Base-by-base conservation (phyloP, 805 yeast species). In the Schwanniomyces occidentalis region DNA sequence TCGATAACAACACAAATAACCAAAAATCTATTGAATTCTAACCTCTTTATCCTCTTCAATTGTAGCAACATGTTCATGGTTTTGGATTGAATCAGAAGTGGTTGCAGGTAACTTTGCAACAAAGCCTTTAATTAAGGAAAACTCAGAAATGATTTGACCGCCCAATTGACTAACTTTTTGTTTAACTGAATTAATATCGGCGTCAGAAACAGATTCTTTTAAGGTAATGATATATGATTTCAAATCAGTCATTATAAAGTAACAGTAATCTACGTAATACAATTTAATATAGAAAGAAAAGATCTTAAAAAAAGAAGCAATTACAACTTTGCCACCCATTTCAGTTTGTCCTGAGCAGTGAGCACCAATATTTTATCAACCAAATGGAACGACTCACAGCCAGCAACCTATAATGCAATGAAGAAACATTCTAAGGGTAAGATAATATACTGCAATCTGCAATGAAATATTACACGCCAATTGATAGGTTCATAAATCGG, bases 1-100 rank as follows among this genome's bases (percentile, higher is more conserved):
- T n/a, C n/a, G n/a, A n/a, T n/a, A n/a, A n/a, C n/a, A n/a, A n/a
- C n/a, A n/a, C 10, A 21, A 21, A 21, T 21, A 21, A 21, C 10
- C 23, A 21, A 21, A 8, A 8, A 12, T 23, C 36, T 40, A 39
- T 32, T 66, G 65, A 44, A 70, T 75, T 46, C 70, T 68, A 26
- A 82, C 87, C 51, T 77, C 84, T 51, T 73, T 63, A 54, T 83
- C 90, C 54, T 78, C 87, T 57, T 83, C 90, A 44, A 82, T 65
- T 25, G 70, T 60, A 30, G 75, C 73, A 45, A 83, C 80, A 31
- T 68, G 71, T 18, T 73, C 75, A 50, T 76, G 71, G 26, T 56
- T 50, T 44, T 65, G 56, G 46, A 82, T 54, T n/a, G 75, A 45
- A 15, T 58, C 54, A 22, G 74, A 65, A 45, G 76, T 82, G 42